Base-by-base conservation (phyloP, 192 early-diverging fungal genomes). In the Coemansia asiatica region DNA sequence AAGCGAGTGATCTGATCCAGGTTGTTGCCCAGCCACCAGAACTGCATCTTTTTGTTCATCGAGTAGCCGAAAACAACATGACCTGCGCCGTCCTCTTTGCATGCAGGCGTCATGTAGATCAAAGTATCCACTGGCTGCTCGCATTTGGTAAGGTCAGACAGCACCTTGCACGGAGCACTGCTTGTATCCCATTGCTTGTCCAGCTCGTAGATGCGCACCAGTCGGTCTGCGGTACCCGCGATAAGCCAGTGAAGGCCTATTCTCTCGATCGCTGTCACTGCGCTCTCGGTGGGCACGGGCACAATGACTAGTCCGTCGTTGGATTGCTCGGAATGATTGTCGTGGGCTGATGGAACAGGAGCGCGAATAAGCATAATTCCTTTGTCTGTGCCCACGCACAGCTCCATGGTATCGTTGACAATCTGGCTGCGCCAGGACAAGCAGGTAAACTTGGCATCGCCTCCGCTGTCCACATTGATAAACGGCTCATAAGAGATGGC, bases 401-500 rank as follows among this genome's bases (percentile, higher is more conserved):
- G 68, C 65, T 79, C 76, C 71, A 79, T 71, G 23, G 64, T 61
- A 44, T 51, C 56, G 25, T 66, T 61, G 12, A 57, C 60, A 8
- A 72, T 65, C 51, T 64, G 26, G 16, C 18, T 56, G 47, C 76
- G 63, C 76, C 76, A 79, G 6, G 76, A 71, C 67, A 79, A 21
- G 44, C 71, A 62, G 13, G 62, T 79, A 44, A 74, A 79, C 13
- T 61, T 64, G 18, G 76, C 66, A 49, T 79, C 76, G 51, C 68
- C 76, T 19, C 71, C 67, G 54, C 71, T 74, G 58, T 79, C 76
- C 13, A 79, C 68, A 27, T 74, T 70, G 68, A 79, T 56, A 21
- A 79, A 74, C 31, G 76, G 76, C 64, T 79, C 76, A 38, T 79
- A 74, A 33, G 64, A 67, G 44, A 79, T 74, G 6, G 76, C 68